Evolutionary conservation across 2,329 filamentous ascomycete genomes (phyloP), one percentile per base, ranked within the genome.

Genomic region (Neonectria hederae): DNA sequence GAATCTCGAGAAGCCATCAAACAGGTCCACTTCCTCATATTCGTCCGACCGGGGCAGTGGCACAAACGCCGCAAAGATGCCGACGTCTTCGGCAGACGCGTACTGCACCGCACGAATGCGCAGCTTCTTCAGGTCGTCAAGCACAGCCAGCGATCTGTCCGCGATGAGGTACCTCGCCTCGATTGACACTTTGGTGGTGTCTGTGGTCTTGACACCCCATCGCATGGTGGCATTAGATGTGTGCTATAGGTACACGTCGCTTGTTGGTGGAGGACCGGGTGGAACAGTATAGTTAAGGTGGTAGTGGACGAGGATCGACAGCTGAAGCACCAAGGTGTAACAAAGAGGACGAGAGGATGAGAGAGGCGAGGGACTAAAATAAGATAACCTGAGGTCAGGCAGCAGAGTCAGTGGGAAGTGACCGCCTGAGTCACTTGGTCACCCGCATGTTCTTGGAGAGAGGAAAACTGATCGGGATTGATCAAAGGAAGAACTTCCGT

Each of bases 121-220:
- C 2, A 71, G 21, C 4, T 4, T 10, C 5, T 45, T 22, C 8
- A 71, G 61, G 2, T 61, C 35, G 19, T 53, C 17, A 1, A 68
- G n/a, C n/a, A 64, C 38, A 4, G 14, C 22, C 7, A 35, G 17
- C 6, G 64, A 48, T 14, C 56, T 53, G 11, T 66, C 59, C 13
- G 60, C 49, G n/a, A 68, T 30, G 19, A 71, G 55, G 32, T 54
- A 59, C 4, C 69, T 65, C 11, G 59, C 19, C 24, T 64, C 48
- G n/a, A 42, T 24, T 1, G 67, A 69, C 17, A 69, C 14, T 42
- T 71, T 71, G n/a, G 69, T 14, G 4, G 69, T 71, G 40, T 62
- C 46, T 10, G 54, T 64, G 40, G 43, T 42, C 6, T 45, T 42
- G 1, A 49, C 5, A 1, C 56, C 54, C 62, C 64, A 70, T 22